These are phyloP conservation scores for Ogataea allantospora DNA, from an alignment of 805 yeast species.

Conservation along the genomic window DNA sequence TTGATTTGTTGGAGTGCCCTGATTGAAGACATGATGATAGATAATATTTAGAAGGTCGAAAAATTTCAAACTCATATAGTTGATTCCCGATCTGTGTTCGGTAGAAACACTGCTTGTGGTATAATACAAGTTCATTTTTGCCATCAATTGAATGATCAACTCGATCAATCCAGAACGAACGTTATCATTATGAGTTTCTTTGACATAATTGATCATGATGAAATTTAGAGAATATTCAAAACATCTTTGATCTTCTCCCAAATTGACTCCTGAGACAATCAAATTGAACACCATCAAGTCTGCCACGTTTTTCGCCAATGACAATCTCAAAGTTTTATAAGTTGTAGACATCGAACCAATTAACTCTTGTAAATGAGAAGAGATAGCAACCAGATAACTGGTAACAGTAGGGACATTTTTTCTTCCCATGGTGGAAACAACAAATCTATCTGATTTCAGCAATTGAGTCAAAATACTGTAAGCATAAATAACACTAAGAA, in stretches of 20 bases:
- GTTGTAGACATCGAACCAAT: slow-evolving; percentile 29
- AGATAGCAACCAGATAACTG: slow-evolving; percentile 25
- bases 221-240: slow-evolving; percentile 26
- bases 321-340: slow-evolving; percentile 29
- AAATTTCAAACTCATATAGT: slow-evolving; percentile 31
- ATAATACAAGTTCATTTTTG: slow-evolving; percentile 32
- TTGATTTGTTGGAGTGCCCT: slow-evolving; percentile 13
- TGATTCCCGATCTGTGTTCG: slow-evolving; percentile 24
- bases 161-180: slow-evolving; percentile 30
- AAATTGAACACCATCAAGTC: slow-evolving; percentile 34
- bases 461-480: slow-evolving; percentile 29
- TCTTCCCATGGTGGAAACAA: slow-evolving; percentile 24
- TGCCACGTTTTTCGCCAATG: slow-evolving; percentile 31
- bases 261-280: slow-evolving; percentile 30
- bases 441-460: slow-evolving; percentile 33
- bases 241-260: slow-evolving; percentile 24
- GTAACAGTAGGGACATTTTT: slow-evolving; percentile 22
- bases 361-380: slow-evolving; percentile 18
- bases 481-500: slow-evolving; percentile 30
- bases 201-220: slow-evolving; percentile 23
- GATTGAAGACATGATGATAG: slow-evolving; percentile 25
- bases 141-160: slow-evolving; percentile 30
- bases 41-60: slow-evolving; percentile 28
- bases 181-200: slow-evolving; percentile 14
- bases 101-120: slow-evolving; percentile 29